Evolutionary conservation across 2,329 filamentous ascomycete genomes (phyloP).

Genomic region (Aspergillus hortae): DNA sequence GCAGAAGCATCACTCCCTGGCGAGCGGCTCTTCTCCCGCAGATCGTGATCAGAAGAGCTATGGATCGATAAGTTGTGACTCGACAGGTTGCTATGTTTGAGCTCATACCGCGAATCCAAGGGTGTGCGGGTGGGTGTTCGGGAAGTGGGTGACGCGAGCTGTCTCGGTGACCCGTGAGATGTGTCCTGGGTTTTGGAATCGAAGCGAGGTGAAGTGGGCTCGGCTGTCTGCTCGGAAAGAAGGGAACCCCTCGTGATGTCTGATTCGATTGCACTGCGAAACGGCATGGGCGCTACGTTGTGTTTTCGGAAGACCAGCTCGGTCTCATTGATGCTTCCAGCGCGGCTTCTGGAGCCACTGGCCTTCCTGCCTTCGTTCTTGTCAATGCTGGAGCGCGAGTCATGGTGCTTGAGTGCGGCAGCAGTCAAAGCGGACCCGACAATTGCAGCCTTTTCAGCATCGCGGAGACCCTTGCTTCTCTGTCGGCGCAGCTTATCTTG

Average conservation of each 20-base stretch:
- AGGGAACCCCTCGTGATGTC: constrained; percentile 87
- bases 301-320: constrained; percentile 53
- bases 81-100: constrained; percentile 60
- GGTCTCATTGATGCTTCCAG: constrained; percentile 52
- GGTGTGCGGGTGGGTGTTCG: constrained; percentile 58
- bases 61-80: constrained; percentile 49
- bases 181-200: constrained; percentile 61
- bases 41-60: constrained; percentile 44
- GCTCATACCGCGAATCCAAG: constrained; percentile 47
- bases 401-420: constrained; percentile 61
- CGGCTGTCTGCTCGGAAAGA: constrained; percentile 73
- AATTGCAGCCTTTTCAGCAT: constrained; percentile 53
- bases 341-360: constrained; percentile 22
- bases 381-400: constrained; percentile 59
- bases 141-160: constrained; percentile 57
- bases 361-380: constrained; percentile 40
- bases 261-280: constrained; percentile 81
- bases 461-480: constrained; percentile 54
- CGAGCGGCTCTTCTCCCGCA: constrained; percentile 36
- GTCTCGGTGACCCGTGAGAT: constrained; percentile 53
- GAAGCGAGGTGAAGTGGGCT: constrained; percentile 65
- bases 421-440: constrained; percentile 58
- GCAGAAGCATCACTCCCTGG: constrained; percentile 32
- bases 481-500: constrained; percentile 52
- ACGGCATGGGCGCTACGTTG: constrained; percentile 75